Base-by-base conservation (phyloP, 192 early-diverging fungal genomes). In the Geranomyces michiganensis region DNA sequence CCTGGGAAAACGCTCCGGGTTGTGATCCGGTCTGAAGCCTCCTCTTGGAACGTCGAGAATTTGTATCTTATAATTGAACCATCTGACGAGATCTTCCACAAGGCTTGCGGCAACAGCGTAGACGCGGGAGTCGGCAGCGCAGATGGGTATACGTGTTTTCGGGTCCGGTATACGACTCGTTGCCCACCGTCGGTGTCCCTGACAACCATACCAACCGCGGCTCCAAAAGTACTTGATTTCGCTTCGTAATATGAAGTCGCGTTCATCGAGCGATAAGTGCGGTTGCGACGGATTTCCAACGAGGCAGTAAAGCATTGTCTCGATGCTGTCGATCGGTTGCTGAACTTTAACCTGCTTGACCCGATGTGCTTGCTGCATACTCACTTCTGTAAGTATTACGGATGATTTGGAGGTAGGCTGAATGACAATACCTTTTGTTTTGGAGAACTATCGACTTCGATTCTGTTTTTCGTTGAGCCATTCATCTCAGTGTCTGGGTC, bases 101-200 rank as follows among this genome's bases (percentile, higher is more conserved):
- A 62, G 30, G 13, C 29, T 32, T 8, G 61, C 61, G 32, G 61
- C 61, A 26, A 62, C 61, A 17, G 61, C 61, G 32, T 62, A 62
- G 32, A 15, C 22, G 29, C 26, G 14, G 61, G 61, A 33, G 22
- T 62, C 22, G 22, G 15, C 61, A 10, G 61, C 61, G 32, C 61
- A 62, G 13, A 62, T 62, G 22, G 21, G 61, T 32, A 62, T 62
- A 36, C 36, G 61, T 32, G 26, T 33, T 30, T 62, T 62, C 22
- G 61, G 61, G 61, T 62, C 61, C 12, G 61, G 61, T 62, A 62
- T 62, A 62, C 61, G 61, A 22, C 36, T 36, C 33, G 61, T 62
- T 26, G 61, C 61, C 61, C 61, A 62, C 26, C 61, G 61, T 7
- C 32, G 61, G 61, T 62, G 61, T 14, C 33, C 29, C 61, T 62